A percentile compares a stretch with the other conserved stretches of the same genome.
These are phyloP conservation scores for Phytophthora macrochlamydospora DNA, from an alignment of 352 stramenopile genomes.

Conservation along the genomic window DNA sequence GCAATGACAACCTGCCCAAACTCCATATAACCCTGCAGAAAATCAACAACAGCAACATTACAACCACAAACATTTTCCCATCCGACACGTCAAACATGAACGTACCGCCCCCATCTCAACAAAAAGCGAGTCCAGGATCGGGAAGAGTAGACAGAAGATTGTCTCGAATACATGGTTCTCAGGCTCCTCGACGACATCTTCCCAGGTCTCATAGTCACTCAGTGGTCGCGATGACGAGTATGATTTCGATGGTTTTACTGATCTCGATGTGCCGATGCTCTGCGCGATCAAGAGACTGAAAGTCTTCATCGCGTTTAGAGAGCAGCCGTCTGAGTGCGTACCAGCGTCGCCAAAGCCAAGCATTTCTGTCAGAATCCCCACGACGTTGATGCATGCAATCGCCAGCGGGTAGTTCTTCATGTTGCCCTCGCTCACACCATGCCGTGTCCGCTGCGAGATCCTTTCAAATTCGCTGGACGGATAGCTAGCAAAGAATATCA, in stretches of 20 bases:
- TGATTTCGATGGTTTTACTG: constrained; percentile 25
- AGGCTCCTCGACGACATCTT: constrained; percentile 69
- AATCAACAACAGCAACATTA: constrained; percentile 9
- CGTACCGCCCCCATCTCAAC: constrained; percentile 88
- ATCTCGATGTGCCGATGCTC: constrained; percentile 34
- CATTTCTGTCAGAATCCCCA: constrained; percentile 71
- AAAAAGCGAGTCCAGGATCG: constrained; percentile 82
- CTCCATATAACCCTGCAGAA: constrained; percentile 86
- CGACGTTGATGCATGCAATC: constrained; percentile 88
- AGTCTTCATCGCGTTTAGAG: constrained; percentile 72
- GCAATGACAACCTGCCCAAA: constrained; percentile 82
- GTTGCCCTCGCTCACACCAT: constrained; percentile 86
- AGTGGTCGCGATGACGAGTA: constrained; percentile 38
- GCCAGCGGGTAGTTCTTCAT: constrained; percentile 91
- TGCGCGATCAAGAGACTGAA: constrained; percentile 76
- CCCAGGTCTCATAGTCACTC: constrained; percentile 67
- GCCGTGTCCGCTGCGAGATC: constrained; percentile 75
- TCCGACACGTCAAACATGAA: constrained; percentile 10
- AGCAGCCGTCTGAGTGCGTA: constrained; percentile 76
- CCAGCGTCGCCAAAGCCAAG: constrained; percentile 81
- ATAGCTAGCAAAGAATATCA: constrained; percentile 84
- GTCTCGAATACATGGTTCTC: constrained; percentile 88
- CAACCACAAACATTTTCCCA: constrained; percentile 4
- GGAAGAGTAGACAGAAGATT: constrained; percentile 85
- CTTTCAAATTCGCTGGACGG: constrained; percentile 66